phyloP scores from a whole-genome alignment of 148 eudicot genomes.

The Silene latifolia region DNA sequence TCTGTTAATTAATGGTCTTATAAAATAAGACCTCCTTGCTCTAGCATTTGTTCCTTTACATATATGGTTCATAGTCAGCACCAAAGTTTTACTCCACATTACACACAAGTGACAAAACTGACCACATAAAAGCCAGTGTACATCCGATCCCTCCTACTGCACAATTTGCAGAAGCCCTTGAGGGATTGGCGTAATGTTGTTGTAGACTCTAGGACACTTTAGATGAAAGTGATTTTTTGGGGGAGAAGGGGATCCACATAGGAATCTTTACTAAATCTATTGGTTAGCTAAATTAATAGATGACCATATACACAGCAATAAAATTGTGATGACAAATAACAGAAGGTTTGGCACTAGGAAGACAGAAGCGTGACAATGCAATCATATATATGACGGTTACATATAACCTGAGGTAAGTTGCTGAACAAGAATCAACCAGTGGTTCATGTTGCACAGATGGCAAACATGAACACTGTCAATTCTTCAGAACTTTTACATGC shows the following conservation, averaged over 20 bases:
- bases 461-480: neutral
- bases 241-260: neutral
- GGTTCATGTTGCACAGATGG: constrained; percentile 1
- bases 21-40: too few relatives aligned
- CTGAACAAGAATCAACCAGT: neutral
- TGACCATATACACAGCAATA: neutral
- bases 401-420: neutral
- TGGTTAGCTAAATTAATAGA: neutral
- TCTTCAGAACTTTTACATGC: neutral
- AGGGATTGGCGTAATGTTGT: too few relatives aligned
- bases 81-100: neutral
- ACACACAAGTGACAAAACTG: neutral
- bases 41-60: too few relatives aligned
- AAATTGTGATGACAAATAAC: neutral
- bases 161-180: too few relatives aligned
- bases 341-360: neutral
- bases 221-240: neutral
- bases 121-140: neutral
- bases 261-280: neutral
- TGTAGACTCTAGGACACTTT: neutral
- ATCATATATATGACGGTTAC: neutral
- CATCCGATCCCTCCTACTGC: too few relatives aligned
- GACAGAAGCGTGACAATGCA: neutral
- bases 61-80: neutral
- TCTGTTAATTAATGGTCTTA: too few relatives aligned